Evolutionary conservation across 176 grass and related monocot species (phyloP), one percentile per base, ranked within the genome.

Genomic region (Aegilops sharonensis): DNA sequence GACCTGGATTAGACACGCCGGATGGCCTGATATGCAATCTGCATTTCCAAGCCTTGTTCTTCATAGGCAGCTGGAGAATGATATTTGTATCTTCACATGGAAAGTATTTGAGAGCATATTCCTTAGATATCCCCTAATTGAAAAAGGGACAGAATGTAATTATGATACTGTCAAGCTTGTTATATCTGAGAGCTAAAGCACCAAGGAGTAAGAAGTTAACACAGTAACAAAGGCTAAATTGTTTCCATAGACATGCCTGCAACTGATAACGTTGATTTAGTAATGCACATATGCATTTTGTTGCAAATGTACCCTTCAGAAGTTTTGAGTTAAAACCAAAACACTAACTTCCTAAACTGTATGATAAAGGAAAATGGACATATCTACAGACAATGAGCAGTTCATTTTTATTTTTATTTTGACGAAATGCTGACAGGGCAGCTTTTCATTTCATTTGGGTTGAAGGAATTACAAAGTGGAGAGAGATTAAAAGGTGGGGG

Each of bases 1-100:
- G 18, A 17, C 59, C 21, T 61, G 21, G 17, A 61, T 61, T 10
- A 61, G 6, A 20, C 2, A 56, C 1, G 52, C 52, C 2, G 17
- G 52, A 56, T 56, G 59, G 8, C 59, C 59, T 61, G 59, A 61
- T 75, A n/a, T 84, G 75, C 32, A 83, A 84, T 24, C 0, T 68
- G 9, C 84, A 74, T 32, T 36, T 31, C 92, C 92, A 94, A 48
- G 68, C 86, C 50, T 76, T 84, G 18, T 11, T 83, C 24, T 83
- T 88, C 25, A 59, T 60, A 3, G 82, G 78, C 11, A 5, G n/a
- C 15, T 72, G 66, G 18, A 93, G 88, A 8, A 72, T 60, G 43
- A 93, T 34, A 20, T 29, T 37, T 21, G 15, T 17, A 6, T 21
- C 70, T 84, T 8, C 11, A 52, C 39, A 32, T 17, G 56, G 78